These are phyloP conservation scores for Fallopia convolvulus DNA, from an alignment of 148 eudicot species.

Conservation along the genomic window DNA sequence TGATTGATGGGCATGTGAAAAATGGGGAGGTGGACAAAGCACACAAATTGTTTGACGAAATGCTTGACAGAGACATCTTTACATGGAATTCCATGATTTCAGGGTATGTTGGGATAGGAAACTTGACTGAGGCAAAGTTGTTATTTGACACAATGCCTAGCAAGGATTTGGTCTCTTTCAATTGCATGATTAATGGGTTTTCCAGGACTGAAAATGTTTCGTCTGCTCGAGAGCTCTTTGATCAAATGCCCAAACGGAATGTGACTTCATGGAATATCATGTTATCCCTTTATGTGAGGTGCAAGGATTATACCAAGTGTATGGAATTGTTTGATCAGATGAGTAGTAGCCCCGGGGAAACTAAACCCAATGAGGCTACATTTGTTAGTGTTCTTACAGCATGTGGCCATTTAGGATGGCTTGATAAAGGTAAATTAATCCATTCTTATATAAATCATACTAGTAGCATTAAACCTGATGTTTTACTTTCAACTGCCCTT, in stretches of 20 bases:
- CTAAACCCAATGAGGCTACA: constrained; percentile 42
- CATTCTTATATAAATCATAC: constrained; percentile 30
- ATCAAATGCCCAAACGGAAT: constrained; percentile 37
- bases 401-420: constrained; percentile 31
- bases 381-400: constrained; percentile 47
- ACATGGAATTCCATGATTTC: constrained; percentile 48
- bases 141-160: constrained; percentile 39
- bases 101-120: constrained; percentile 33
- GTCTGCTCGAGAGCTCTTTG: constrained; percentile 42
- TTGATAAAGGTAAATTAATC: constrained; percentile 41
- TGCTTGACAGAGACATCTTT: constrained; percentile 39
- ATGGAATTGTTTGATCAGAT: constrained; percentile 40
- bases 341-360: constrained; percentile 24
- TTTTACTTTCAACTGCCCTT: constrained; percentile 47
- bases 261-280: constrained; percentile 48
- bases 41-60: constrained; percentile 32
- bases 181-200: constrained; percentile 52
- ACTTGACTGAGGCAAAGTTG: constrained; percentile 25
- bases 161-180: constrained; percentile 51
- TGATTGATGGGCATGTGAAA: constrained; percentile 55
- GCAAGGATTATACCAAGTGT: constrained; percentile 35
- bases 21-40: constrained; percentile 35
- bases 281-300: constrained; percentile 40
- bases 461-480: constrained; percentile 30
- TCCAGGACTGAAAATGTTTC: constrained; percentile 34